Evolutionary conservation across 768 basidiomycete genomes (phyloP), one percentile per base, ranked within the genome.

Genomic region (Mycena olivaceomarginata): DNA sequence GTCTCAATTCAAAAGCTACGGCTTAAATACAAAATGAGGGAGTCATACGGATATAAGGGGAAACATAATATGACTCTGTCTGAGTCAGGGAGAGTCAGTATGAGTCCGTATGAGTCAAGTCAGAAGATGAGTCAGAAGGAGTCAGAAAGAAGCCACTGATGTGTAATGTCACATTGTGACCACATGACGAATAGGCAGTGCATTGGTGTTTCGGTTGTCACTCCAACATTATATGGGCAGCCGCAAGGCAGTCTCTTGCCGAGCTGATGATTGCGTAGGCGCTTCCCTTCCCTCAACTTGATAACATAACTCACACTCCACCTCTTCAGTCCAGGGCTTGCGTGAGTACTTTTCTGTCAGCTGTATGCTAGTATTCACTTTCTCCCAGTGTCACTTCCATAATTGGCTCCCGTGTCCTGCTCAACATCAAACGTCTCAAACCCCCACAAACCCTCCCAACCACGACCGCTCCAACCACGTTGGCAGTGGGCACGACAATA

Each of bases 381-480:
- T 25, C 39, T 10, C 18, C 25, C 43, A 77, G 77, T 12, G 74
- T 78, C 10, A 75, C 77, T 25, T 75, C 73, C 0, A 78, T 78
- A 20, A 72, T 78, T 41, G 77, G 77, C 11, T 78, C 77, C 11
- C 77, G 77, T 20, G 77, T 78, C n/a, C 59, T 78, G 22, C 69
- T 78, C 6, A 78, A 78, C 51, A 78, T 78, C 73, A 62, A 68
- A n/a, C 22, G 45, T 41, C 65, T 78, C 18, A 46, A 48, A 25
- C 69, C 57, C 2, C 45, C 59, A 12, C 13, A 60, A 15, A 39
- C 16, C 12, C 43, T 72, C 31, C 73, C 73, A 5, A 66, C 72
- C 18, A 71, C 68, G 22, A 70, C 72, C 4, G 65, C 64, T 13
- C 66, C 12, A 4, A 67, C 45, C 20, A 45, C 68, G 1, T 16